These are phyloP conservation scores for Ceratorhiza oryzae-sativae DNA, from an alignment of 1,284 basidiomycete species.

Conservation along the genomic window DNA sequence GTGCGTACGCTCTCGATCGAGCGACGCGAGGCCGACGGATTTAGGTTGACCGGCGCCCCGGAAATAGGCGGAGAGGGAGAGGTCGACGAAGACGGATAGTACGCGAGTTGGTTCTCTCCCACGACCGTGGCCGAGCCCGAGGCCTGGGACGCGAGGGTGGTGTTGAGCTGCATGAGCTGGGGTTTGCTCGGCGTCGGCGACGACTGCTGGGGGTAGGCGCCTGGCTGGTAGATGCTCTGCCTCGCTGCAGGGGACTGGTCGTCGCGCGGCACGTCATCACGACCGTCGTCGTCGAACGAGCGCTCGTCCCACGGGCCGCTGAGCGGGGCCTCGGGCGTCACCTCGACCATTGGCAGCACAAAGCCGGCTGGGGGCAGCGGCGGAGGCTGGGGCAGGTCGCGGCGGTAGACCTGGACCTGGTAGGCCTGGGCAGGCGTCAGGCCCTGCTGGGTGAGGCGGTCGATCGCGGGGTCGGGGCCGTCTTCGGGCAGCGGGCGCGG, in stretches of 20 bases:
- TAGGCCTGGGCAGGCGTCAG: slow-evolving; percentile 80
- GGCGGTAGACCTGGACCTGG: slow-evolving; percentile 70
- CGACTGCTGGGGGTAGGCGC: slow-evolving; percentile 26
- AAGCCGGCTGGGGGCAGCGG: slow-evolving; percentile 7
- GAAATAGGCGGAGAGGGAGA: slow-evolving; percentile 65
- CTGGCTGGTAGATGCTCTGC: slow-evolving; percentile 27
- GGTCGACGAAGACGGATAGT: slow-evolving; percentile 47
- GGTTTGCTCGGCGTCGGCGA: slow-evolving; percentile 30
- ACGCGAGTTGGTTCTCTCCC: slow-evolving; percentile 17
- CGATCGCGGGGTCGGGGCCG: slow-evolving; percentile 58
- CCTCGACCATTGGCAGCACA: slow-evolving; percentile 30
- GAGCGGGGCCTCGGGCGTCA: slow-evolving; percentile 36
- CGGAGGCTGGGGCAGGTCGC: not conserved
- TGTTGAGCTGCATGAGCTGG: slow-evolving; percentile 55
- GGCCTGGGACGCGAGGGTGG: slow-evolving; percentile 51
- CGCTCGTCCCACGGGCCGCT: slow-evolving; percentile 43
- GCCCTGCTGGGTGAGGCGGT: slow-evolving; percentile 59
- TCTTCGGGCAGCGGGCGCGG: slow-evolving; percentile 58
- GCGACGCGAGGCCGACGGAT: slow-evolving; percentile 52
- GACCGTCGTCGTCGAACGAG: not conserved
- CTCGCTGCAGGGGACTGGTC: slow-evolving; percentile 4
- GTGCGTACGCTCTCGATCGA: slow-evolving; percentile 65
- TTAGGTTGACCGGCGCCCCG: slow-evolving; percentile 51
- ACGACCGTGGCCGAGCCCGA: not conserved
- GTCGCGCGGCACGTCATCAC: not conserved